These are phyloP conservation scores for Saturnispora gosingensis DNA, from an alignment of 805 yeast species.

Conservation along the genomic window DNA sequence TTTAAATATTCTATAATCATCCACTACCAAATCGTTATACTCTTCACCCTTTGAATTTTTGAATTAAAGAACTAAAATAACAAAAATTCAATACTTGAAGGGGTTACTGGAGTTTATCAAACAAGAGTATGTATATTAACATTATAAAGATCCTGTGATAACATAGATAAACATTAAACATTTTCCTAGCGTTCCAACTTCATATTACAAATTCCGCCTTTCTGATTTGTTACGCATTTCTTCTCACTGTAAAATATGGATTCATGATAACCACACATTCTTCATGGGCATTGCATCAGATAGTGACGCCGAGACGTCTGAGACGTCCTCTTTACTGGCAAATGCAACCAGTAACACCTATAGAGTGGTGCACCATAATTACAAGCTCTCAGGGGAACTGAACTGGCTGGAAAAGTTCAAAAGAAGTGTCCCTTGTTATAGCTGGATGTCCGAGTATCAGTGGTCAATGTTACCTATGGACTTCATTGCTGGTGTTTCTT, in stretches of 20 bases:
- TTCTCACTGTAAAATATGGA: background rate
- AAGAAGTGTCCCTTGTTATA: slow-evolving; percentile 57
- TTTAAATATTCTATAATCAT: too few relatives aligned
- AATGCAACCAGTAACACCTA: background rate
- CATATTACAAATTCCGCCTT: background rate
- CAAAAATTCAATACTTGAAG: too few relatives aligned
- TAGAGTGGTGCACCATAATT: background rate
- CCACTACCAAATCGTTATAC: too few relatives aligned
- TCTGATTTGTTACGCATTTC: background rate
- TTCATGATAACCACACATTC: background rate
- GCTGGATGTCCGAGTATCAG: slow-evolving; percentile 55
- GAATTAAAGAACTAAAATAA: too few relatives aligned
- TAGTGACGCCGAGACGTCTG: background rate
- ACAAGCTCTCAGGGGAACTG: background rate
- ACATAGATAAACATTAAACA: too few relatives aligned
- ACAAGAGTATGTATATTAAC: too few relatives aligned
- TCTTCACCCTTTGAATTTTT: too few relatives aligned
- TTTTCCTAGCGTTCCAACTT: background rate
- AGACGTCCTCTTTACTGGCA: background rate
- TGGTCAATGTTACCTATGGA: slow-evolving; percentile 42
- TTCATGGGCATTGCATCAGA: background rate
- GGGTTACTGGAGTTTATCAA: too few relatives aligned
- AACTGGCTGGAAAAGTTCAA: slow-evolving; percentile 30
- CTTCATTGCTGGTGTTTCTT: slow-evolving; percentile 71
- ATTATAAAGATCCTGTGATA: too few relatives aligned